These are phyloP conservation scores for Allantophomopsis lycopodina DNA, from an alignment of 2,329 filamentous ascomycete species.

Conservation along the genomic window DNA sequence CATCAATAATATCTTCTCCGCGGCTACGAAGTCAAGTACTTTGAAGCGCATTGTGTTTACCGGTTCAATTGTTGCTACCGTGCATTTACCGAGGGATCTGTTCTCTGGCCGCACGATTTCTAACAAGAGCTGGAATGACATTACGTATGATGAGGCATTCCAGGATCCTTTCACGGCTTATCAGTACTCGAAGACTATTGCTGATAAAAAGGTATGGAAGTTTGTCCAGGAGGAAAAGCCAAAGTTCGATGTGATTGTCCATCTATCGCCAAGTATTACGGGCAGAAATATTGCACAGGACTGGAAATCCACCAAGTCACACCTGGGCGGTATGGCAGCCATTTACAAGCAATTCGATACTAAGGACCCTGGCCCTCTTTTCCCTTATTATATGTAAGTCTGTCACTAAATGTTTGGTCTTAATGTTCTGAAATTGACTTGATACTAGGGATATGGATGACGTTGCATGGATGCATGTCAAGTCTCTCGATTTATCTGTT, in stretches of 20 bases:
- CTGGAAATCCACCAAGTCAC: neutral
- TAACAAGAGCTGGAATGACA: slow-evolving; percentile 35
- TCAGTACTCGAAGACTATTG: slow-evolving; percentile 36
- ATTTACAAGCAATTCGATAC: slow-evolving; percentile 2
- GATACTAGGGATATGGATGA: slow-evolving; percentile 2
- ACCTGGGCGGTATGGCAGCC: neutral
- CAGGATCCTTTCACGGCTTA: neutral
- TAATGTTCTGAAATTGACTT: too few relatives aligned
- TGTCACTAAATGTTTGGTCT: neutral
- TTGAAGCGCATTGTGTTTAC: slow-evolving; percentile 1
- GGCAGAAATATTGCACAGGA: slow-evolving; percentile 1
- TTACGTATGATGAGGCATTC: slow-evolving; percentile 26
- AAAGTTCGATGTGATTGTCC: slow-evolving; percentile 29
- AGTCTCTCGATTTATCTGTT: neutral
- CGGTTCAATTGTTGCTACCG: slow-evolving; percentile 1
- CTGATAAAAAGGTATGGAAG: slow-evolving; percentile 49
- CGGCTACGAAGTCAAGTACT: neutral
- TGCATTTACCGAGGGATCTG: neutral
- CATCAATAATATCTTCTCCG: neutral
- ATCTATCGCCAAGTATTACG: neutral
- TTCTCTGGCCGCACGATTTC: slow-evolving; percentile 24
- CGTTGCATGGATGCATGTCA: slow-evolving; percentile 1
- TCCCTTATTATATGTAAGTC: slow-evolving; percentile 2
- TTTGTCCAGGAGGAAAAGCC: slow-evolving; percentile 36
- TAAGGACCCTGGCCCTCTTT: neutral